These are phyloP conservation scores for Petunia hybrid DNA, from an alignment of 305 asterid species.

Conservation along the genomic window DNA sequence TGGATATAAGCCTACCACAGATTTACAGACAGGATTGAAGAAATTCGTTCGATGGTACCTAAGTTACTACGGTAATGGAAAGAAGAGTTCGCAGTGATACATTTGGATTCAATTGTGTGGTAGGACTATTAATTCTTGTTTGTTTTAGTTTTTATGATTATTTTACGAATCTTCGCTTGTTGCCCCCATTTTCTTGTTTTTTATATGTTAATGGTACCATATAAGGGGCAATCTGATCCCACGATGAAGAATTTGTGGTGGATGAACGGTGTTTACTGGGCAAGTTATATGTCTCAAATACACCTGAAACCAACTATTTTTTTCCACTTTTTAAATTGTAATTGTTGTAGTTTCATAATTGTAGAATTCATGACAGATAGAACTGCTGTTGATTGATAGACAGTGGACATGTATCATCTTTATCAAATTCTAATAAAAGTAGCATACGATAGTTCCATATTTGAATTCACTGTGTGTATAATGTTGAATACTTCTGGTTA, in stretches of 20 bases:
- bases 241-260: slow-evolving; percentile 52
- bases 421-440: slow-evolving; percentile 51
- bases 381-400: slow-evolving; percentile 51
- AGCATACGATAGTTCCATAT: slow-evolving; percentile 17
- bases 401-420: slow-evolving; percentile 50
- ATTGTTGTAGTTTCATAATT: slow-evolving; percentile 69
- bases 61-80: slow-evolving; percentile 68
- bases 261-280: slow-evolving; percentile 47
- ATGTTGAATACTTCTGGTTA: neutral
- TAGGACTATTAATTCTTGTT: slow-evolving; percentile 65
- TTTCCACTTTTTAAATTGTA: slow-evolving; percentile 50
- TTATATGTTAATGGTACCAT: slow-evolving; percentile 47
- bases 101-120: slow-evolving; percentile 45
- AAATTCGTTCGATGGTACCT: slow-evolving; percentile 93
- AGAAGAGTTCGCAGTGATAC: slow-evolving; percentile 72
- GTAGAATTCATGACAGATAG: slow-evolving; percentile 60
- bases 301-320: slow-evolving; percentile 35
- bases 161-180: slow-evolving; percentile 49
- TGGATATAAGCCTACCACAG: slow-evolving; percentile 86
- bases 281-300: slow-evolving; percentile 44
- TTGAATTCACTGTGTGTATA: neutral
- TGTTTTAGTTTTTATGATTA: slow-evolving; percentile 72
- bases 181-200: slow-evolving; percentile 33
- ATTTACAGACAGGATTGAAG: slow-evolving; percentile 89
- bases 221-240: slow-evolving; percentile 56